A percentile compares a stretch with the other conserved stretches of the same genome.
Conservation (phyloP, 2,329 filamentous ascomycete genomes). For the Onygenales sp. region DNA sequence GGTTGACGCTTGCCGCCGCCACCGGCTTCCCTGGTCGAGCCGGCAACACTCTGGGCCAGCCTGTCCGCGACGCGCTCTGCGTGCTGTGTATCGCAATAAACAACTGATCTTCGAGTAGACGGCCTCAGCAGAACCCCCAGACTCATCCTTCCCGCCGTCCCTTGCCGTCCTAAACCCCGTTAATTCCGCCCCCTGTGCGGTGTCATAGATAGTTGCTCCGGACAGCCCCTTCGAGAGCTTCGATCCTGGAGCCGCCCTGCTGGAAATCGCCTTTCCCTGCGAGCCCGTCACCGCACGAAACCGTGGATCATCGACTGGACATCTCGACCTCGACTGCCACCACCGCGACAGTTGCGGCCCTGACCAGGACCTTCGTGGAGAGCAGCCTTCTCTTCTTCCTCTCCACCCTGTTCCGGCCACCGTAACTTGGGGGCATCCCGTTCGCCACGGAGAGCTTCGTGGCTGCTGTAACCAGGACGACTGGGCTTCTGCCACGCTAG, state of each 20-base stretch:
- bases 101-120: no score
- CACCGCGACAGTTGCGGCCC: constrained; percentile 9
- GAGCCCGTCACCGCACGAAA: constrained; percentile 6
- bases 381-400: constrained; percentile 14
- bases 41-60: no score
- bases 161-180: not conserved
- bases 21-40: no score
- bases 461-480: not conserved
- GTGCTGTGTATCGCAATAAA: no score
- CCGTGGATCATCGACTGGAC: constrained; percentile 9
- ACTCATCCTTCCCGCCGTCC: no score
- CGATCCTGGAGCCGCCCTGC: constrained; percentile 11
- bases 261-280: constrained; percentile 3
- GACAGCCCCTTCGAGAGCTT: constrained; percentile 3
- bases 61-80: no score
- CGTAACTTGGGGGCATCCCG: constrained; percentile 7
- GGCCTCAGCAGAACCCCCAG: no score
- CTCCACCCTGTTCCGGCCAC: constrained; percentile 13
- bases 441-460: not conserved
- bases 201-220: not conserved
- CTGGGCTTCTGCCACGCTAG: not conserved
- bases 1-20: not conserved
- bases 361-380: constrained; percentile 11
- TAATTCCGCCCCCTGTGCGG: not conserved
- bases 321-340: constrained; percentile 6